Conservation (phyloP, 306 rosid species). For the Quercus alba region DNA sequence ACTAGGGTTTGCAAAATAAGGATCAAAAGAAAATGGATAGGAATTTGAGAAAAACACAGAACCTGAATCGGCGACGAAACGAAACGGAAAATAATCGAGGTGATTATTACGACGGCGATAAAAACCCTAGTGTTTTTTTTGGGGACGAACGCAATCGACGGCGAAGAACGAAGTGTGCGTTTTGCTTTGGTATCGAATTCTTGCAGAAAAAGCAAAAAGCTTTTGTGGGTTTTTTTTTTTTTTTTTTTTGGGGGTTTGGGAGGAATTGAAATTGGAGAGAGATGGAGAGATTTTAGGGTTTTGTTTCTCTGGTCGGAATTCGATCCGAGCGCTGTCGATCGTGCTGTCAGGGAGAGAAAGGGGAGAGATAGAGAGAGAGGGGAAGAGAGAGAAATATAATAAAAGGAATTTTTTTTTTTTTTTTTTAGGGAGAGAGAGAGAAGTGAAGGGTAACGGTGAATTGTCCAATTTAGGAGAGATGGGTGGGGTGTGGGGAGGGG, state of each 20-base stretch:
- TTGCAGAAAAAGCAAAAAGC: conserved; percentile 6
- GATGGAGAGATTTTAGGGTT: conserved; percentile 18
- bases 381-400: conserved; percentile 7
- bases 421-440: not conserved
- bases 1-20: conserved; percentile 16
- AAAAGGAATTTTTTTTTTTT: not conserved
- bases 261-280: no score
- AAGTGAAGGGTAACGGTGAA: conserved; percentile 31
- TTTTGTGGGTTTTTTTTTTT: not conserved
- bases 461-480: conserved; percentile 25
- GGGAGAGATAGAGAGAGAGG: not conserved
- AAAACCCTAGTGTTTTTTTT: conserved; percentile 46
- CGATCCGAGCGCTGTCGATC: conserved; percentile 66
- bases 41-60: not conserved
- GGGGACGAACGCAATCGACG: conserved; percentile 28
- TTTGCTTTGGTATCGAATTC: conserved; percentile 32
- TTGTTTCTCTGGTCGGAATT: conserved; percentile 35
- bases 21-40: conserved; percentile 13
- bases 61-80: not conserved
- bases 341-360: conserved; percentile 34
- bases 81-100: not conserved
- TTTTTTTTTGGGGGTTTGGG: no score
- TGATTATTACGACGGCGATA: conserved; percentile 15
- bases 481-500: conserved; percentile 20
- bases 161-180: conserved; percentile 10